Evolutionary conservation across 768 basidiomycete genomes (phyloP), one percentile per base, ranked within the genome.

Genomic region (Suillus americanus): DNA sequence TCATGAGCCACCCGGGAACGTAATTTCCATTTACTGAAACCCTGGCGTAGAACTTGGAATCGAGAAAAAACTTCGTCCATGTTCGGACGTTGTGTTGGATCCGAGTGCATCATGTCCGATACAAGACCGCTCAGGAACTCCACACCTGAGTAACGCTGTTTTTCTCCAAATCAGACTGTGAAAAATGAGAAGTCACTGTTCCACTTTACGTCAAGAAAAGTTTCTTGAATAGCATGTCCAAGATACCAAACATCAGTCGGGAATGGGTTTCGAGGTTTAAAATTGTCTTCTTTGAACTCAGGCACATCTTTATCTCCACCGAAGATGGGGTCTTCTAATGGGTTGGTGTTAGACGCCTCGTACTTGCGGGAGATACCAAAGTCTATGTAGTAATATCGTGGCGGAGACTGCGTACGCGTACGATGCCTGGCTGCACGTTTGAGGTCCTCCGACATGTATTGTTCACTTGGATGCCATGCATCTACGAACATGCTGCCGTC

Each of bases 241-340:
- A 83, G 66, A 33, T 78, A 79, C 66, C 81, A 85, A 2, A 84
- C 72, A 51, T 85, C 84, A 0, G 77, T 78, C 0, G 76, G 70
- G 48, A 84, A 85, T 0, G 81, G 80, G 65, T 84, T 68, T 7
- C 74, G 68, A 2, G 72, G 75, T 2, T 64, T 54, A 2, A 1
- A 7, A 8, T 43, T 7, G 41, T 70, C 69, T 30, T 75, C 69
- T 18, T 67, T 61, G 46, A 76, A 78, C 59, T 83, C 82, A 0
- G 83, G 82, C 0, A 76, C 77, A 0, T 78, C 71, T 62, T 75
- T 77, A 67, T 86, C 83, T 3, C 78, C 82, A 0, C 82, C 83
- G 7, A 65, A 66, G 1, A 80, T 71, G 0, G 77, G 74, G 3
- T 61, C 23, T 43, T 75, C 78, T 0, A 65, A 63, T 0, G 79